These are phyloP conservation scores for Zhuliangozyma parablackwelliae DNA, from an alignment of 1,139 yeast genomes.

Conservation along the genomic window DNA sequence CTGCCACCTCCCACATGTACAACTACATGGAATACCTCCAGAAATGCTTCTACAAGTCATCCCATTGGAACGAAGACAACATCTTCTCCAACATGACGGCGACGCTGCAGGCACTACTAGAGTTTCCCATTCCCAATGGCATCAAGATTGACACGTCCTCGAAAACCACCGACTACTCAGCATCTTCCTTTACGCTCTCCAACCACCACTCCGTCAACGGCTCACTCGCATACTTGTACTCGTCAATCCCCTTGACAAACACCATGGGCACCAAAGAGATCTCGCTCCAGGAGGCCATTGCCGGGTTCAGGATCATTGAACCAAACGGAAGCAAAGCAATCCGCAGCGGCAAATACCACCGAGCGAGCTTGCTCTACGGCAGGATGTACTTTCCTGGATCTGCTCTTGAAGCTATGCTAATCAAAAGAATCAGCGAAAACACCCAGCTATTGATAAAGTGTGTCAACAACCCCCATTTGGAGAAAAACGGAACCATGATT, in stretches of 20 bases:
- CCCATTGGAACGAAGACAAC: constrained; percentile 77
- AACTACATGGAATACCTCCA: constrained; percentile 83
- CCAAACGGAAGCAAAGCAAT: constrained; percentile 21
- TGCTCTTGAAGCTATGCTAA: constrained; percentile 82
- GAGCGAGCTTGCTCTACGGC: constrained; percentile 53
- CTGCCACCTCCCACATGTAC: constrained; percentile 43
- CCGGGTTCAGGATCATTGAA: constrained; percentile 67
- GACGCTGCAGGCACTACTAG: constrained; percentile 65
- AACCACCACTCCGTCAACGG: constrained; percentile 72
- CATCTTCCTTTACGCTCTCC: constrained; percentile 69
- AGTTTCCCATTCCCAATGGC: constrained; percentile 72
- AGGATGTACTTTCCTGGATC: constrained; percentile 86
- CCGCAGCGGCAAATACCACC: neutral
- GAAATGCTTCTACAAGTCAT: constrained; percentile 60
- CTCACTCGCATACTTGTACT: constrained; percentile 75
- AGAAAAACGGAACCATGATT: constrained; percentile 57
- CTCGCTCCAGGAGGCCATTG: constrained; percentile 66
- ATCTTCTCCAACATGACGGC: constrained; percentile 69
- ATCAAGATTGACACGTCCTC: constrained; percentile 65
- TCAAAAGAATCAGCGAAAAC: constrained; percentile 56
- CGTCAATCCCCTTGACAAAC: constrained; percentile 53
- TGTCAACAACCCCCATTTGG: constrained; percentile 64
- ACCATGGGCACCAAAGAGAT: constrained; percentile 51
- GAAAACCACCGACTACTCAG: constrained; percentile 66
- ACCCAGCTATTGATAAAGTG: constrained; percentile 72